Base-by-base conservation (phyloP, 2,329 filamentous ascomycete genomes). In the Pseudogymnoascus sp. region DNA sequence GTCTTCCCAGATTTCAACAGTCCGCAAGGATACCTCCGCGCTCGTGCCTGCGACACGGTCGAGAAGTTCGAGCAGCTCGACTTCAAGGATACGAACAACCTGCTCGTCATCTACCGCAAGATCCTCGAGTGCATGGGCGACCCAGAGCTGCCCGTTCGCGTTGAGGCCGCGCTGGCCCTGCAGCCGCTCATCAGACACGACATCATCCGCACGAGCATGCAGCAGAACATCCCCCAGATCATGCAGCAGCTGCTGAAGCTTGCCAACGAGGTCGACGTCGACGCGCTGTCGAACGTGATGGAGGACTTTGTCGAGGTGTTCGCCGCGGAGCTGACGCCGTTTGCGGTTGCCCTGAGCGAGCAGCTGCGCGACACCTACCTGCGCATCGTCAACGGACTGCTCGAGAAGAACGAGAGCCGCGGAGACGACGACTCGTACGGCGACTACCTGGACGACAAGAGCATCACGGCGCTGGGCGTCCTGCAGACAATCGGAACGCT, bases 241-340 rank as follows among this genome's bases (percentile, higher is more conserved):
- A 99, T 99, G 94, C 95, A 97, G 77, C 93, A 99, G 76, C 83
- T 99, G 12, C 82, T 99, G 62, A 97, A 97, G 78, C 80, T 99
- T 63, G 93, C 94, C 28, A 99, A 99, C 72, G 94, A 99, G 76
- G 94, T 95, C 63, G 94, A 99, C 72, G 93, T 99, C 58, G 94
- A 99, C 75, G 92, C 94, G 4, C 81, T 99, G 41, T 93, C 94
- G 22, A 97, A 97, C 71, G 94, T 99, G 39, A 99, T 99, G 94
- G 94, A 99, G 76, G 94, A 99, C 72, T 99, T 99, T 72, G 94
- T 99, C 52, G 94, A 99, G 75, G 92, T 97, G 2, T 99, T 99
- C 72, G 93, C 94, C n/a, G 84, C 91, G 2, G 94, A 99, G 74
- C 83, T 99, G 55, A 97, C 94, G 5, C 94, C 94, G 2, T 99